Base-by-base conservation (phyloP, 352 stramenopile species). In the Pseudoperonospora humuli region DNA sequence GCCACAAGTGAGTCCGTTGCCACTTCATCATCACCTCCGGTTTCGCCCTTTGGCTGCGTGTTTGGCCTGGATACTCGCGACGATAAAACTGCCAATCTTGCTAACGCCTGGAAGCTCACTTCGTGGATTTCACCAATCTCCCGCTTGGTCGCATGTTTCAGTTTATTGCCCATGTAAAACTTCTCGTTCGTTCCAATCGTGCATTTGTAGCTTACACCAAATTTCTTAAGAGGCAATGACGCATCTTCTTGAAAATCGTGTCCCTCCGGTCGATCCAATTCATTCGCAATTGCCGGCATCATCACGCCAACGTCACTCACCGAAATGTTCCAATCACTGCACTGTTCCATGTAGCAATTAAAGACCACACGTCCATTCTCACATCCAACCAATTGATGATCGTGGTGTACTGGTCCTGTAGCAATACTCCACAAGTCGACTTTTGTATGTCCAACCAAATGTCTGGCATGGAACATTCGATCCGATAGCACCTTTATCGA, bases 331-430 rank as follows among this genome's bases (percentile, higher is more conserved):
- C 82, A 93, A 32, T 91, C 78, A 56, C 70, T 90, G 55, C 82
- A 93, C 47, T 94, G 82, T 44, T 94, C 82, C 82, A 94, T 94
- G 64, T 94, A 94, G 58, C 79, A 91, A 39, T 94, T 94, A 58
- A 94, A 94, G 35, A 94, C 82, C 19, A 94, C 76, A 19, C 82
- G 73, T 26, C 82, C 82, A 45, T 94, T 94, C 20, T 90, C 77
- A 38, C 82, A 94, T 5, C 82, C 82, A 24, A 82, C 64, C 23
- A 94, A 59, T 29, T 94, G 79, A 48, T 94, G 82, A 26, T 94
- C 82, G 45, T 94, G 82, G 47, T 94, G 82, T 31, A 94, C 82
- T 0, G 82, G 82, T 5, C 82, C 82, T 5, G 78, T 94, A 2
- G 82, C 79, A 38, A 94, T 67, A 14, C 73, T 88, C 69, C 75